Evolutionary conservation across 305 asterid genomes (phyloP).

Genomic region (Rubia peregrina): DNA sequence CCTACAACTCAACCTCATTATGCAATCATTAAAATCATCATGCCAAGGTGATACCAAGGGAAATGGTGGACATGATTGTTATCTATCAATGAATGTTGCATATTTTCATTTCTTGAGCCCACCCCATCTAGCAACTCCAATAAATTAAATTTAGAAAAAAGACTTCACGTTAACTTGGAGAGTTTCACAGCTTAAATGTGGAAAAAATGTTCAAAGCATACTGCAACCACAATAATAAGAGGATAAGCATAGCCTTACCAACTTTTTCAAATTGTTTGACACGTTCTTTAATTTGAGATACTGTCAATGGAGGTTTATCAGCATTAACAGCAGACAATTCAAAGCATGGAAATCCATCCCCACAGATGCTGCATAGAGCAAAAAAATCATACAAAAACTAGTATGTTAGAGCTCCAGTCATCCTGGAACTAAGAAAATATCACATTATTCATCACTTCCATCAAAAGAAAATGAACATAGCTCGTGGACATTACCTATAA

Average conservation of each 20-base stretch:
- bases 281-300: constrained; percentile 69
- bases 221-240: not conserved
- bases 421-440: not conserved
- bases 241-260: constrained; percentile 44
- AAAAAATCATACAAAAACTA: not conserved
- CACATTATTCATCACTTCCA: constrained; percentile 1
- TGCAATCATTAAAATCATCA: not conserved
- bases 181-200: not conserved
- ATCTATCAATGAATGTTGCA: not conserved
- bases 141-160: not conserved
- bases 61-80: not conserved
- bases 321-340: constrained; percentile 92
- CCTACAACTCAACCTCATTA: not conserved
- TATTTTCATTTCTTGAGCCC: not conserved
- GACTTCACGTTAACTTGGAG: not conserved
- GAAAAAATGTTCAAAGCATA: not conserved
- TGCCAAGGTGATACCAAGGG: not conserved
- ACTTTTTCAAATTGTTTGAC: constrained; percentile 67
- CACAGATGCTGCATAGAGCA: constrained; percentile 59
- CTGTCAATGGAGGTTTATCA: constrained; percentile 79
- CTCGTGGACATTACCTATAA: not conserved
- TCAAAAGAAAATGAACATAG: not conserved
- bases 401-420: not conserved
- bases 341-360: constrained; percentile 91
- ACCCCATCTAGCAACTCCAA: not conserved